Percentiles rank a stretch among this genome's conserved stretches.
phyloP scores from a whole-genome alignment of 306 rosid genomes.

The Abrus precatorius region DNA sequence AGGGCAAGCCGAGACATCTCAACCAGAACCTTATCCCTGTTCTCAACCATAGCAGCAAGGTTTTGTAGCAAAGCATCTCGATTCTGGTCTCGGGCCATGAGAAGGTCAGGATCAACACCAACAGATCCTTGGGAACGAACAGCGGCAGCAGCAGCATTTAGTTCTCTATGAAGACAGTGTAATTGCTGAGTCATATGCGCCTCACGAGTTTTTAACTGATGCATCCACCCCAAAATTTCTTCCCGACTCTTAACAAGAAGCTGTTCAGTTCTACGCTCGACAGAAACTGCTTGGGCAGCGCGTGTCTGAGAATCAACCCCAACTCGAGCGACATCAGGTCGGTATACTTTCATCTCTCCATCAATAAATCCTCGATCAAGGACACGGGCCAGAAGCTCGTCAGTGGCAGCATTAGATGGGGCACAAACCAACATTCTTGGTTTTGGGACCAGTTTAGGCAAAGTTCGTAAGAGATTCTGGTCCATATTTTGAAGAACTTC shows the following conservation, averaged over 20 bases:
- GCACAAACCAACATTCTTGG: constrained; percentile 99
- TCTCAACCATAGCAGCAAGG: constrained; percentile 94
- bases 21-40: constrained; percentile 88
- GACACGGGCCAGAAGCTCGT: constrained; percentile 98
- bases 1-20: constrained; percentile 94
- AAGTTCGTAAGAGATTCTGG: constrained; percentile 91
- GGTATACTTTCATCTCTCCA: constrained; percentile 98
- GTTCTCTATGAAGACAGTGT: constrained; percentile 82
- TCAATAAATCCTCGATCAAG: constrained; percentile 98
- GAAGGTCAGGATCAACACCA: constrained; percentile 96
- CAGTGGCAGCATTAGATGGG: constrained; percentile 99
- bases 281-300: constrained; percentile 99
- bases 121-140: constrained; percentile 96
- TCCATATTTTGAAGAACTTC: constrained; percentile 99
- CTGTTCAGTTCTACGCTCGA: constrained; percentile 98
- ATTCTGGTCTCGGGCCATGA: constrained; percentile 90
- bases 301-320: constrained; percentile 99
- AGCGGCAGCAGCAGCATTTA: constrained; percentile 89
- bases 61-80: constrained; percentile 84
- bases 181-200: constrained; percentile 83
- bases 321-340: constrained; percentile 98
- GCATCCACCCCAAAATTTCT: constrained; percentile 91
- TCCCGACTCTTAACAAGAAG: constrained; percentile 88
- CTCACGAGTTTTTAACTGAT: constrained; percentile 84
- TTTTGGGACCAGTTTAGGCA: constrained; percentile 94